phyloP scores from a whole-genome alignment of 208 protist genomes.

The Leptomonas pyrrhocoris region DNA sequence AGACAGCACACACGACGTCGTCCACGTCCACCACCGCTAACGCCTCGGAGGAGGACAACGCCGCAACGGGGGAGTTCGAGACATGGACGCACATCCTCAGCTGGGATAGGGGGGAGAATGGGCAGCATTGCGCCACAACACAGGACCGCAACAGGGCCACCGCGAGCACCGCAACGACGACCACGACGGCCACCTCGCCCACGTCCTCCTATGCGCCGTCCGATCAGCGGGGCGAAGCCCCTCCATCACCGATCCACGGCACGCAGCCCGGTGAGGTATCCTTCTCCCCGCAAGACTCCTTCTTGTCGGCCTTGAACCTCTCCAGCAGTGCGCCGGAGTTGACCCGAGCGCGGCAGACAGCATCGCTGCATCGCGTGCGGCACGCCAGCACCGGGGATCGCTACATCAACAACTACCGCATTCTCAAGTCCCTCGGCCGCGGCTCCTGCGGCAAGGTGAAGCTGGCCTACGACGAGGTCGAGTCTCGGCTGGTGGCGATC shows the following conservation, averaged over 20 bases:
- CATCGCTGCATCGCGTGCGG: constrained; percentile 7
- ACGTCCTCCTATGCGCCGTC: not conserved
- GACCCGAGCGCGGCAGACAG: constrained; percentile 5
- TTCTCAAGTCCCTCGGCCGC: constrained; percentile 64
- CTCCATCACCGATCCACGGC: not conserved
- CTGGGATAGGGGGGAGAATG: constrained; percentile 5
- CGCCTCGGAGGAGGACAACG: no score
- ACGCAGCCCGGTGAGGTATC: not conserved
- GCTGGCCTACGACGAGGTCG: constrained; percentile 45
- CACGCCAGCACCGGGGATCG: constrained; percentile 8
- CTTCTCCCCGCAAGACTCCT: not conserved
- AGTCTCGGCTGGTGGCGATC: constrained; percentile 56
- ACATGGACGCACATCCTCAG: constrained; percentile 10
- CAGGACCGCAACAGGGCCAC: not conserved
- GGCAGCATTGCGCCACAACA: not conserved
- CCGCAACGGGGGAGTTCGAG: constrained; percentile 3
- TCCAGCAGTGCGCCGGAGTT: not conserved
- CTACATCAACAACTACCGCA: constrained; percentile 74
- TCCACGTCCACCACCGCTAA: not conserved
- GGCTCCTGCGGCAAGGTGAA: constrained; percentile 72
- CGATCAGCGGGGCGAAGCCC: not conserved
- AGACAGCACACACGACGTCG: not conserved
- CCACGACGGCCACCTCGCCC: not conserved
- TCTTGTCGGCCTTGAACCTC: not conserved
- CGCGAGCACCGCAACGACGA: not conserved